Conservation (phyloP, 2,329 filamentous ascomycete species). For the Pestalotiopsis sp. region DNA sequence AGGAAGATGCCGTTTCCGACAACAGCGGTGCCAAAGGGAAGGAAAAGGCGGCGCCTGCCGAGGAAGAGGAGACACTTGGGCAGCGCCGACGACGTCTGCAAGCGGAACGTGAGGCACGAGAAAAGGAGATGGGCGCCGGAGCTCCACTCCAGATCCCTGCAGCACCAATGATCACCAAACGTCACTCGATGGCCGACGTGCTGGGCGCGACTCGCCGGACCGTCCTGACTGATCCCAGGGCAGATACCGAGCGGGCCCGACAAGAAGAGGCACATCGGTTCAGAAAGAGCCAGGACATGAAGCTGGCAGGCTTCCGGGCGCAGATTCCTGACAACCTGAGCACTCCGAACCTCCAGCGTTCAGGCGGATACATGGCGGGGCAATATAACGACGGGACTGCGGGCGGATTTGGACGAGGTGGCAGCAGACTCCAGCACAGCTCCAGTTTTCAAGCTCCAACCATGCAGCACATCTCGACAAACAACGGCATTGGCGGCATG, state of each 20-base stretch:
- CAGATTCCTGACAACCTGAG: slow-evolving; percentile 51
- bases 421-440: slow-evolving; percentile 20
- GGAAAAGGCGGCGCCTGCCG: slow-evolving; percentile 32
- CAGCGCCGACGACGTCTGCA: slow-evolving; percentile 77
- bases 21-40: slow-evolving; percentile 35
- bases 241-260: slow-evolving; percentile 43
- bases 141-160: slow-evolving; percentile 29
- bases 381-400: slow-evolving; percentile 58
- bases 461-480: slow-evolving; percentile 20
- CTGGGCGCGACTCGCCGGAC: slow-evolving; percentile 44
- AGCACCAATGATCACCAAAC: slow-evolving; percentile 47
- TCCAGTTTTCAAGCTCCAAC: slow-evolving; percentile 14
- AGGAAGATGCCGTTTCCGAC: slow-evolving; percentile 37
- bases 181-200: slow-evolving; percentile 59
- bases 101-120: slow-evolving; percentile 67
- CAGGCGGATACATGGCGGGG: slow-evolving; percentile 54
- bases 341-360: slow-evolving; percentile 32
- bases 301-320: slow-evolving; percentile 49
- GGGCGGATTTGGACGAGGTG: slow-evolving; percentile 33
- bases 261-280: slow-evolving; percentile 44
- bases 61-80: slow-evolving; percentile 77
- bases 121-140: slow-evolving; percentile 52
- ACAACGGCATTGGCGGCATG: background rate
- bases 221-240: slow-evolving; percentile 43
- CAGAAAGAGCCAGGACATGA: slow-evolving; percentile 47